A percentile compares a stretch with the other conserved stretches of the same genome.
These are phyloP conservation scores for Chaetomium globosum DNA, from an alignment of 2,329 filamentous ascomycete species.

Conservation along the genomic window DNA sequence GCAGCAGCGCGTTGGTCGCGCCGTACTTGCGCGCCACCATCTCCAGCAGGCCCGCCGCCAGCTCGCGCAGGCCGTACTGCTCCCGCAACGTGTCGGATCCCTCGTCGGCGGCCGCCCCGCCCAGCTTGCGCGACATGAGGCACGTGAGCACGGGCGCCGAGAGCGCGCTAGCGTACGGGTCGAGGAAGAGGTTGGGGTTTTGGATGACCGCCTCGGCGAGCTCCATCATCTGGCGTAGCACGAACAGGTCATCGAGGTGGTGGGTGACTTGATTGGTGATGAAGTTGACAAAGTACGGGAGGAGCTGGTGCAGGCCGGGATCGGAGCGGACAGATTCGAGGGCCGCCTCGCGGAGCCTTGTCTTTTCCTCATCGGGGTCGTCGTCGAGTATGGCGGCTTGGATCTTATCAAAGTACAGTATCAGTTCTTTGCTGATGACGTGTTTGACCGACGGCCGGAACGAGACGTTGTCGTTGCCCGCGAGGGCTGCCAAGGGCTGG, in stretches of 20 bases:
- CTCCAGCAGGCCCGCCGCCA: slow-evolving; percentile 79
- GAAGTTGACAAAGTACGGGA: slow-evolving; percentile 96
- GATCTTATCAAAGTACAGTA: slow-evolving; percentile 96
- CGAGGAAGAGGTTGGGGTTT: slow-evolving; percentile 76
- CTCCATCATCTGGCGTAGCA: slow-evolving; percentile 89
- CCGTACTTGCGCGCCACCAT: slow-evolving; percentile 81
- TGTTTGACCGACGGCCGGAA: slow-evolving; percentile 95
- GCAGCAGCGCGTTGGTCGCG: slow-evolving; percentile 76
- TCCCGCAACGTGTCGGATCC: slow-evolving; percentile 57
- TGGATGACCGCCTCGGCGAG: slow-evolving; percentile 80
- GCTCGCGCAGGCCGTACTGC: slow-evolving; percentile 80
- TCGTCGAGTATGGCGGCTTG: slow-evolving; percentile 87
- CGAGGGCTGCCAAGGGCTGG: slow-evolving; percentile 77
- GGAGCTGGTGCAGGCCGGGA: slow-evolving; percentile 89
- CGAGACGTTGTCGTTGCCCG: slow-evolving; percentile 78
- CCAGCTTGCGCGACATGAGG: slow-evolving; percentile 80
- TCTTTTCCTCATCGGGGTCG: slow-evolving; percentile 74
- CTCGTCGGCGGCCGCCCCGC: slow-evolving; percentile 50
- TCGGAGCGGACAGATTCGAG: slow-evolving; percentile 84
- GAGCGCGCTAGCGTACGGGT: slow-evolving; percentile 62
- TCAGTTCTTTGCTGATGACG: slow-evolving; percentile 91
- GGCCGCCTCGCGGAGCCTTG: slow-evolving; percentile 75
- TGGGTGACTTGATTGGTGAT: slow-evolving; percentile 96
- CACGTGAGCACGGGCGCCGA: slow-evolving; percentile 90
- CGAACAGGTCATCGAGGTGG: slow-evolving; percentile 84